Percentiles rank a stretch among this genome's conserved stretches.
Evolutionary conservation across 2,329 filamentous ascomycete species (phyloP).

Genomic region (Pseudopithomyces chartarum): DNA sequence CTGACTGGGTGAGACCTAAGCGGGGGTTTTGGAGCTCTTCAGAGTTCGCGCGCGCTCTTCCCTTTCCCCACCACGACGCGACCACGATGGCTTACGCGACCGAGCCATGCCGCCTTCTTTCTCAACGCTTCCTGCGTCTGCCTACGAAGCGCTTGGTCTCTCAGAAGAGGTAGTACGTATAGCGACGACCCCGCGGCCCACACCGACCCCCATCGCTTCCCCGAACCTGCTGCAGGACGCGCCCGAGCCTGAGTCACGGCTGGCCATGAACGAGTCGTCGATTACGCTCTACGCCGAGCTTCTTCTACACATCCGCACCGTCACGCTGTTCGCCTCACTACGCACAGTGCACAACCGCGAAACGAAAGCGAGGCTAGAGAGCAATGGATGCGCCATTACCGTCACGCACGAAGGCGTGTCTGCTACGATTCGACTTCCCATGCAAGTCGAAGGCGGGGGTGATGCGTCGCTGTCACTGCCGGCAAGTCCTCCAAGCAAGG

Average conservation of each 20-base stretch:
- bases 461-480: constrained; percentile 58
- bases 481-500: constrained; percentile 49
- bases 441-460: constrained; percentile 49
- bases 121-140: constrained; percentile 41
- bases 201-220: constrained; percentile 27
- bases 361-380: constrained; percentile 51
- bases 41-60: neutral
- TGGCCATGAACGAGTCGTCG: constrained; percentile 35
- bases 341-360: constrained; percentile 49
- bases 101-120: constrained; percentile 37
- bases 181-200: constrained; percentile 39
- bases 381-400: constrained; percentile 50
- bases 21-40: constrained; percentile 1
- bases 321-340: constrained; percentile 62
- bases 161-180: constrained; percentile 34
- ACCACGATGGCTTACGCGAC: constrained; percentile 31
- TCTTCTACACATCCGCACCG: constrained; percentile 63
- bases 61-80: constrained; percentile 2
- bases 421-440: constrained; percentile 53
- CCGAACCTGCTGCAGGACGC: constrained; percentile 39
- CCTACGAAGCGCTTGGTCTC: constrained; percentile 41
- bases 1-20: too few species aligned
- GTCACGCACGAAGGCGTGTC: constrained; percentile 53
- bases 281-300: constrained; percentile 63
- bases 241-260: constrained; percentile 25